Conservation (phyloP, 192 early-diverging fungal genomes). For the Coemansia nantahalensis region DNA sequence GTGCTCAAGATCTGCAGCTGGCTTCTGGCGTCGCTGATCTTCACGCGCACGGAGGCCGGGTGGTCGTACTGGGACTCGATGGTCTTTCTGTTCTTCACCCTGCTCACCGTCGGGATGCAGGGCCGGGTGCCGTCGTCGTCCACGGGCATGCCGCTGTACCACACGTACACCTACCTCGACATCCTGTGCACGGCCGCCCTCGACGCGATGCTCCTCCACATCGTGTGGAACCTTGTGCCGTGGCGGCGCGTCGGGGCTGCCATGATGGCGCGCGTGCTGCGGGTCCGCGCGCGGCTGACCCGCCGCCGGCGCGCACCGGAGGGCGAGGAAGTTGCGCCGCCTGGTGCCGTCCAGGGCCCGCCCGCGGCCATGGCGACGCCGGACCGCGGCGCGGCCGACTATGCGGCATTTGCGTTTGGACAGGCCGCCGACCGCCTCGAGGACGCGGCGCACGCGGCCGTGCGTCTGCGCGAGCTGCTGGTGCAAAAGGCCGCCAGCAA, state of each 20-base stretch:
- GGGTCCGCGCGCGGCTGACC: too few relatives aligned
- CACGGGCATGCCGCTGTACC: slow-evolving; percentile 40
- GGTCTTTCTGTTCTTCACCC: slow-evolving; percentile 47
- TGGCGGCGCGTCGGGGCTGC: slow-evolving; percentile 19
- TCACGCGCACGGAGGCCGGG: slow-evolving; percentile 36
- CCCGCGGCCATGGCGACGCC: not conserved
- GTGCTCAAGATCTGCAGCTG: slow-evolving; percentile 46
- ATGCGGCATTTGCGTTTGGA: slow-evolving; percentile 1
- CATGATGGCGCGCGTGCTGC: too few relatives aligned
- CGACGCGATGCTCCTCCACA: slow-evolving; percentile 38
- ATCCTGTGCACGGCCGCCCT: slow-evolving; percentile 44
- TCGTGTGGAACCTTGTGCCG: slow-evolving; percentile 41
- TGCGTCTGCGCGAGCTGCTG: slow-evolving; percentile 27
- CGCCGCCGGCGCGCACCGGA: not conserved
- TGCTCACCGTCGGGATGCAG: slow-evolving; percentile 49
- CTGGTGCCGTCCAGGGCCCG: not conserved
- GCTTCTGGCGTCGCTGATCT: slow-evolving; percentile 37
- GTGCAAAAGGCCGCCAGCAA: slow-evolving; percentile 20
- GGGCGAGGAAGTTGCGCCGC: not conserved
- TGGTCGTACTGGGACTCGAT: slow-evolving; percentile 54
- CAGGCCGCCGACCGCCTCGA: slow-evolving; percentile 24
- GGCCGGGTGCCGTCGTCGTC: slow-evolving; percentile 37
- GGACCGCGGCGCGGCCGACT: not conserved
- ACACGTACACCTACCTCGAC: slow-evolving; percentile 40
- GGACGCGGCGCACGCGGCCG: slow-evolving; percentile 19